Conservation (phyloP, 768 basidiomycete genomes). For the Hemileccinum impolitum region DNA sequence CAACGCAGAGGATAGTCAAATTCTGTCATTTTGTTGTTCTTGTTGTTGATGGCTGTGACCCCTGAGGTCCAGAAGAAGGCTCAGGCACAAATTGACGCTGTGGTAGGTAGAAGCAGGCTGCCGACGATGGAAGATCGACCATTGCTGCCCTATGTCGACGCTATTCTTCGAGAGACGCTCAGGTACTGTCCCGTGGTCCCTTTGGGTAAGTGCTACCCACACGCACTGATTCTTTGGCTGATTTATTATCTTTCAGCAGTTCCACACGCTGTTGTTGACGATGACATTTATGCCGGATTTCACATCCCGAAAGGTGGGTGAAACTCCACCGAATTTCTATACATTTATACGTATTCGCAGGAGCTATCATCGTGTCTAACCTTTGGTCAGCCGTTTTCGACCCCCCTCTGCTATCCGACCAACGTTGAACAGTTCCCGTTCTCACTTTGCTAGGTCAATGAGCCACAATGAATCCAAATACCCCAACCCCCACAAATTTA, state of each 20-base stretch:
- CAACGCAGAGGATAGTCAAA: conserved; percentile 11
- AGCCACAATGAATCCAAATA: conserved; percentile 30
- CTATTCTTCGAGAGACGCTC: conserved; percentile 17
- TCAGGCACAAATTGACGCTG: conserved; percentile 21
- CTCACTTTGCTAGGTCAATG: conserved; percentile 19
- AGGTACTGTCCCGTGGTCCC: conserved; percentile 15
- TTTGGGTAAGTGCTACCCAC: conserved; percentile 6
- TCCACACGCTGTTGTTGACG: conserved; percentile 33
- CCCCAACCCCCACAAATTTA: conserved; percentile 35
- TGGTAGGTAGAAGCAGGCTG: conserved; percentile 11
- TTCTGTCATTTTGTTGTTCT: conserved; percentile 22
- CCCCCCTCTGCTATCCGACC: neutral
- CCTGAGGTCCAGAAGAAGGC: conserved; percentile 19
- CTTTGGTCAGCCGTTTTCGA: conserved; percentile 12
- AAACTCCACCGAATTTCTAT: neutral
- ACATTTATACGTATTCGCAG: conserved; percentile 4
- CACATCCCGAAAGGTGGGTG: conserved; percentile 43
- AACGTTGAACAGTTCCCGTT: neutral
- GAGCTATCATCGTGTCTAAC: conserved; percentile 16
- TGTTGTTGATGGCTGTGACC: conserved; percentile 17
- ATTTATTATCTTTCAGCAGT: conserved; percentile 15
- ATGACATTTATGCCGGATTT: conserved; percentile 45
- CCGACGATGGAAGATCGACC: conserved; percentile 16
- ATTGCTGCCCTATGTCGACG: conserved; percentile 20
- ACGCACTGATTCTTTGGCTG: neutral